These are phyloP conservation scores for Scleromitrula shiraiana DNA, from an alignment of 2,329 filamentous ascomycete species.

Conservation along the genomic window DNA sequence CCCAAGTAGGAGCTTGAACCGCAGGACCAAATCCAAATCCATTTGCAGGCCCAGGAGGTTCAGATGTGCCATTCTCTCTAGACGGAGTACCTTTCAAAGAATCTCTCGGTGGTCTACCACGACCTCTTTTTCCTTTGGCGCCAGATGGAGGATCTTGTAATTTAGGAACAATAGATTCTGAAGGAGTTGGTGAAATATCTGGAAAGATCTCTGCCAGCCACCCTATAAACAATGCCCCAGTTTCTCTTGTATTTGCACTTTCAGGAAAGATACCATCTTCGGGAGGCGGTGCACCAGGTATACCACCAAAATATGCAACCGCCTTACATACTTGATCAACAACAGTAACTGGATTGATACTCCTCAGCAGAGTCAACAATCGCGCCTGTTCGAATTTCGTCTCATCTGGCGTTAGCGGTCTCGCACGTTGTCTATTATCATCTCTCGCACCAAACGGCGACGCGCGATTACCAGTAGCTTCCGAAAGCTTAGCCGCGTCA, in stretches of 20 bases:
- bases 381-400: slow-evolving; percentile 53
- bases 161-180: slow-evolving; percentile 13
- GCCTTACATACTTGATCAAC: slow-evolving; percentile 57
- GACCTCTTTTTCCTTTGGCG: slow-evolving; percentile 19
- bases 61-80: slow-evolving; percentile 10
- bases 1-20: slow-evolving; percentile 26
- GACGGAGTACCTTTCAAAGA: slow-evolving; percentile 11
- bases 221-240: slow-evolving; percentile 49
- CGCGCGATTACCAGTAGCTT: slow-evolving; percentile 17
- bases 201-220: slow-evolving; percentile 60
- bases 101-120: slow-evolving; percentile 19
- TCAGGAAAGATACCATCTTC: slow-evolving; percentile 44
- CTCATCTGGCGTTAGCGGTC: slow-evolving; percentile 37
- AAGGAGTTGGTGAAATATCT: slow-evolving; percentile 20
- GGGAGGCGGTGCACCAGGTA: slow-evolving; percentile 46
- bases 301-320: slow-evolving; percentile 55
- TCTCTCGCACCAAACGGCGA: slow-evolving; percentile 24
- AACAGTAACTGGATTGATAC: slow-evolving; percentile 46
- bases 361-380: slow-evolving; percentile 48
- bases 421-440: slow-evolving; percentile 23
- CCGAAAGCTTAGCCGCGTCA: slow-evolving; percentile 20
- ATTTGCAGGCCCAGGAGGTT: slow-evolving; percentile 26
- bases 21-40: slow-evolving; percentile 27
- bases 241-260: slow-evolving; percentile 48
- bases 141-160: background rate